phyloP scores from a whole-genome alignment of 345 rosid genomes.

The Abelmoschus esculentus region DNA sequence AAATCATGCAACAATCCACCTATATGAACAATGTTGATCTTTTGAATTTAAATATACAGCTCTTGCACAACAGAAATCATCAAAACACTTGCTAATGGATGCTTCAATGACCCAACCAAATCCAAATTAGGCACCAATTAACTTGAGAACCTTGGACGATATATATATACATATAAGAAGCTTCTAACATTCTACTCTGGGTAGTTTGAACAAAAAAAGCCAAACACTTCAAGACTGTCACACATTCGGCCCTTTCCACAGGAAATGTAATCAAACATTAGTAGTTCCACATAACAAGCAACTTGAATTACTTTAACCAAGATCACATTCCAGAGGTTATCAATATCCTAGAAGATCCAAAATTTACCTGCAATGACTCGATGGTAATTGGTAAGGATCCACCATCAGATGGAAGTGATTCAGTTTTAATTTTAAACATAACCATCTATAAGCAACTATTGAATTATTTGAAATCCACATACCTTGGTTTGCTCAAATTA shows the following conservation, averaged over 20 bases:
- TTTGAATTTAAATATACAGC: neutral
- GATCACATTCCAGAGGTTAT: conserved; percentile 26
- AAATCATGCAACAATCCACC: conserved; percentile 9
- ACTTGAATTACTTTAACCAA: conserved; percentile 23
- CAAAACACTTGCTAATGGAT: neutral
- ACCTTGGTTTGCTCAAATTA: conserved; percentile 59
- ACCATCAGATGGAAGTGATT: neutral
- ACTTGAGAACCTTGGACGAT: conserved; percentile 5
- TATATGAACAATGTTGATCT: neutral
- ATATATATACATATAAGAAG: neutral
- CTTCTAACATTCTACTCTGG: conserved; percentile 18
- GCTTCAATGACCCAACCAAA: conserved; percentile 13
- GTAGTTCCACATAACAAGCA: conserved; percentile 18
- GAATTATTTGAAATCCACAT: neutral
- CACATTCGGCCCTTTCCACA: conserved; percentile 21
- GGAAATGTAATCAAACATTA: conserved; percentile 11
- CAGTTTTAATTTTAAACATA: neutral
- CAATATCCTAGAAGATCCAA: conserved; percentile 23
- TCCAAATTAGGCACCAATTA: conserved; percentile 8
- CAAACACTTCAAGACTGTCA: conserved; percentile 11
- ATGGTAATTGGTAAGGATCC: conserved; percentile 2
- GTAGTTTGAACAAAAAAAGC: conserved; percentile 6
- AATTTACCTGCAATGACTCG: conserved; percentile 40
- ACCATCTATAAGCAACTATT: neutral
- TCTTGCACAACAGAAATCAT: neutral